These are phyloP conservation scores for Rhynchospora pubera DNA, from an alignment of 176 grass and related monocot species.

Conservation along the genomic window DNA sequence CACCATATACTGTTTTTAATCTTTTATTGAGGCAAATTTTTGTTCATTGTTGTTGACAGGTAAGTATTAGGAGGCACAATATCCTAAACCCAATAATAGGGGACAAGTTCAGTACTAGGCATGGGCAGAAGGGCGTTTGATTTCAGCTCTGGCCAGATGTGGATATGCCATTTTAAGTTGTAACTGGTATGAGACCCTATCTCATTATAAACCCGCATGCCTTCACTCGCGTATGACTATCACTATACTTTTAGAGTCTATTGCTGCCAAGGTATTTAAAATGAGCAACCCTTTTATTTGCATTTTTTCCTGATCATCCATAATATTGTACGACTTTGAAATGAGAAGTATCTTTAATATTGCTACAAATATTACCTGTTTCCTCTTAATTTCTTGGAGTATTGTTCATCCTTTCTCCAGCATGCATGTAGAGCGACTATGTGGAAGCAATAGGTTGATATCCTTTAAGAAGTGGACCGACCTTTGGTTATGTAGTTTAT, in stretches of 20 bases:
- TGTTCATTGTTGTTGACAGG: conserved; percentile 36
- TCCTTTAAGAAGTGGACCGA: neutral
- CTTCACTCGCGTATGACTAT: too few relatives aligned
- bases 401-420: neutral
- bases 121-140: conserved; percentile 96
- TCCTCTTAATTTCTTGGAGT: neutral
- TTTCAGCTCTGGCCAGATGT: too few relatives aligned
- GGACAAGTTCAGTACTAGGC: conserved; percentile 97
- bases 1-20: neutral
- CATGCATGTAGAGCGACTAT: neutral
- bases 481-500: neutral
- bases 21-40: neutral
- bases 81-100: conserved; percentile 90
- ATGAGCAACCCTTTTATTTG: too few relatives aligned
- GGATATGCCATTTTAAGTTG: too few relatives aligned
- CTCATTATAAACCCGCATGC: too few relatives aligned
- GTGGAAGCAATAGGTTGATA: neutral
- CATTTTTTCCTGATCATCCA: too few relatives aligned
- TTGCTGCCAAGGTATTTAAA: too few relatives aligned
- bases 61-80: conserved; percentile 66
- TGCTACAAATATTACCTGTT: too few relatives aligned
- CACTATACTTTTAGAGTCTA: too few relatives aligned
- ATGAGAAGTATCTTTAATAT: too few relatives aligned
- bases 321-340: too few relatives aligned
- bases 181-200: too few relatives aligned